phyloP scores from a whole-genome alignment of 495 filamentous ascomycete genomes.

The Tuber umbilicatum region DNA sequence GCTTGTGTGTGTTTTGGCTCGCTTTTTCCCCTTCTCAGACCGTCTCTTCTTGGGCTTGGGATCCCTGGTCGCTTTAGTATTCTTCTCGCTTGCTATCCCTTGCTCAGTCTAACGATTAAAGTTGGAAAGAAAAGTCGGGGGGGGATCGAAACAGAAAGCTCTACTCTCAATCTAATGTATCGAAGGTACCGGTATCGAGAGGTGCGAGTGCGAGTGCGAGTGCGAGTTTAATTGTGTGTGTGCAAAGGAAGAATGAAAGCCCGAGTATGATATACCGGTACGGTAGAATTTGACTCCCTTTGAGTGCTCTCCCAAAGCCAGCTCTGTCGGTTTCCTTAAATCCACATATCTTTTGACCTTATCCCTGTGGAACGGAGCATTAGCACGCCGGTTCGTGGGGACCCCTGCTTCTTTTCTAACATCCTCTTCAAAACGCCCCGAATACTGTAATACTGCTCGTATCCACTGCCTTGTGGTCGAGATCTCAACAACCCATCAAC shows the following conservation, averaged over 20 bases:
- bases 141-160: neutral
- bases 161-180: neutral
- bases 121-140: neutral
- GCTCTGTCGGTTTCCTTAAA: neutral
- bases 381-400: neutral
- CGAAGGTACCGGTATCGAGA: neutral
- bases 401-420: neutral
- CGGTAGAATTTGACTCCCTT: neutral
- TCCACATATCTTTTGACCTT: neutral
- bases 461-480: neutral
- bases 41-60: neutral
- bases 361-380: neutral
- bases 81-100: neutral
- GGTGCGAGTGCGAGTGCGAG: neutral
- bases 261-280: neutral
- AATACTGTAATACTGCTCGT: neutral
- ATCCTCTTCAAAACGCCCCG: neutral
- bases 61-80: neutral
- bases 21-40: neutral
- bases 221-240: neutral
- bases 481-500: neutral
- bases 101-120: neutral
- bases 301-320: neutral
- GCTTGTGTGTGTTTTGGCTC: neutral
- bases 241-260: neutral